These are phyloP conservation scores for Chamaecyparis obtusa DNA, from an alignment of 75 land plant species.

Conservation along the genomic window DNA sequence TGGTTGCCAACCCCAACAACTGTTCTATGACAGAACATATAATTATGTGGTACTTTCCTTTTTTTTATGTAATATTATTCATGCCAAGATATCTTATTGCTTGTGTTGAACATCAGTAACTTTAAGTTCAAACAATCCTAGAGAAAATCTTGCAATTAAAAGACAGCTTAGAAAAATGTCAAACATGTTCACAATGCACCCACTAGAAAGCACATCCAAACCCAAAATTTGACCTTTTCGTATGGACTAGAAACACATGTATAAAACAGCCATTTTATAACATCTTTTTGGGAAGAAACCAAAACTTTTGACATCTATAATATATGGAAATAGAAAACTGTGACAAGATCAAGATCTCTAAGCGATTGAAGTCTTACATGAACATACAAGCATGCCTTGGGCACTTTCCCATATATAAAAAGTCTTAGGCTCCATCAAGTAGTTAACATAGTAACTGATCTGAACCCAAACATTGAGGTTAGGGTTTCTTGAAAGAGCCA, in stretches of 20 bases:
- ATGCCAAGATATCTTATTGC: not conserved
- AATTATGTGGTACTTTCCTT: not conserved
- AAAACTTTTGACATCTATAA: not conserved
- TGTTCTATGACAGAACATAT: not conserved
- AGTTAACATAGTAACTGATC: not conserved
- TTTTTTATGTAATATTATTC: not conserved
- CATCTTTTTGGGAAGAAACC: not conserved
- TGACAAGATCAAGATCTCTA: not conserved
- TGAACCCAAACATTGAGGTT: not conserved
- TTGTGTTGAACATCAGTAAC: not conserved
- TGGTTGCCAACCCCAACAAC: not conserved
- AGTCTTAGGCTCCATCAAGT: not conserved
- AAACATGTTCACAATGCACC: not conserved
- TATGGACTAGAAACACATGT: not conserved
- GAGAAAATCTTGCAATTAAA: not conserved
- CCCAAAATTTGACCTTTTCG: not conserved
- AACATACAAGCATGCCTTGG: not conserved
- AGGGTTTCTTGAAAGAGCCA: not conserved
- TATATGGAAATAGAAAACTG: not conserved
- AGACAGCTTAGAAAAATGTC: not conserved
- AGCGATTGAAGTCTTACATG: not conserved
- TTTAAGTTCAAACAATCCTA: not conserved
- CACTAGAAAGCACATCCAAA: not conserved
- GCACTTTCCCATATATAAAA: not conserved
- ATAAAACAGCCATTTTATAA: not conserved